Conservation (phyloP, 345 rosid genomes). For the Acer saccharum region DNA sequence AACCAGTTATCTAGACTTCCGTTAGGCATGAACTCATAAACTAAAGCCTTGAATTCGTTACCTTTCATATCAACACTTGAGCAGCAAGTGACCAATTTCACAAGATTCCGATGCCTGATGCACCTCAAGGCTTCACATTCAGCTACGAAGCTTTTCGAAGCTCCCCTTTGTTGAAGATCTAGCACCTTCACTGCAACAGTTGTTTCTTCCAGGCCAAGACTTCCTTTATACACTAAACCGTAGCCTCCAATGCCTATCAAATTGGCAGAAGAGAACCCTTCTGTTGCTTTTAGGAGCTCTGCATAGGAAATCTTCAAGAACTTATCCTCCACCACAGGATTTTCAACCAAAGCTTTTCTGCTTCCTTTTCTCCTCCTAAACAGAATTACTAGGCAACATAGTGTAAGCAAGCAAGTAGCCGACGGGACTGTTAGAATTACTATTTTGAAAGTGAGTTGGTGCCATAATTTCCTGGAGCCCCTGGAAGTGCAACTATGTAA, state of each 20-base stretch:
- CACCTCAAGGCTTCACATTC: conserved; percentile 18
- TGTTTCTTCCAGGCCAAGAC: conserved; percentile 6
- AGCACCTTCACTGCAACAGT: conserved; percentile 29
- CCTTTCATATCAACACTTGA: conserved; percentile 8
- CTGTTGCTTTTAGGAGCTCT: conserved; percentile 29
- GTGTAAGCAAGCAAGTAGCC: neutral
- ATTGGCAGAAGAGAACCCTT: conserved; percentile 34
- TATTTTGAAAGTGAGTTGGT: conserved; percentile 13
- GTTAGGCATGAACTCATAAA: conserved; percentile 15
- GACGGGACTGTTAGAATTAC: conserved; percentile 6
- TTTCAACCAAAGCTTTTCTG: neutral
- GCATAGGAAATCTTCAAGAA: neutral
- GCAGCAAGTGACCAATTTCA: conserved; percentile 13
- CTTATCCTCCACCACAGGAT: neutral
- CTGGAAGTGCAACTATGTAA: conserved; percentile 17
- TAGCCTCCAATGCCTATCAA: conserved; percentile 36
- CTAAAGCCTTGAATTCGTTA: conserved; percentile 21
- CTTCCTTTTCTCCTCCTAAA: conserved; percentile 11
- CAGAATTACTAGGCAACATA: conserved; percentile 1
- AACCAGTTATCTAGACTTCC: conserved; percentile 20
- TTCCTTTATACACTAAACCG: conserved; percentile 39
- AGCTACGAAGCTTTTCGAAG: conserved; percentile 11
- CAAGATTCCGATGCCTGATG: conserved; percentile 23
- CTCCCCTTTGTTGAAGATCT: conserved; percentile 13
- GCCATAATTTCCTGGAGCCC: conserved; percentile 20